Evolutionary conservation across 108 stramenopile genomes (phyloP), one percentile per base, ranked within the genome.

Genomic region (Nitzschia sp.): DNA sequence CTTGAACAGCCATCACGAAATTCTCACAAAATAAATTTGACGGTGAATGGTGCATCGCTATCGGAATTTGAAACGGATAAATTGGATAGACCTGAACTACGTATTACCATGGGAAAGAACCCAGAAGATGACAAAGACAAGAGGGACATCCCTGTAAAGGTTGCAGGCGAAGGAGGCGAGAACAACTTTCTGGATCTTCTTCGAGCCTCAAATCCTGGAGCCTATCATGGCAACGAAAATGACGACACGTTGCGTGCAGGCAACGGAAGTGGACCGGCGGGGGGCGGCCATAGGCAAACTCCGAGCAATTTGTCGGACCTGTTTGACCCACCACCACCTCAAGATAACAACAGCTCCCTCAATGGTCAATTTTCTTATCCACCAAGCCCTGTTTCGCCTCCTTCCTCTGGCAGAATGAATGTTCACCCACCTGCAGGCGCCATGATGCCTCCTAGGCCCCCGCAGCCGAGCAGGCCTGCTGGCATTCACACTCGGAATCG

Each of bases 231-330:
- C 6, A 19, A 61, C 5, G 29, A 30, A 23, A 61, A 61, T 61
- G 59, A 44, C 33, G 38, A 41, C 22, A 61, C 55, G 2, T 28
- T 56, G 17, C 55, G 55, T 56, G 55, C 30, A 8, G 30, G 55
- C 17, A 56, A 56, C 30, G 5, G 26, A 25, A 35, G n/a, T 19
- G 6, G 16, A 28, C n/a, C n/a, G n/a, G n/a, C n/a, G n/a, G 29
- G 22, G 8, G 28, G 3, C 29, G 55, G 55, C 31, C 55, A 56
- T 29, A 11, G 27, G 5, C 36, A n/a, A 2, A 23, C 36, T 11
- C 34, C 25, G 9, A 60, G 36, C 36, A 60, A 41, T 35, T 21
- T 60, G 36, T 60, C 59, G 22, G 59, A 41, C 21, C 36, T 60
- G 6, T 36, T 60, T 41, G 36, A 25, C 11, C 59, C 34, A 35